Percentiles rank a stretch among this genome's conserved stretches.
These are phyloP conservation scores for Leccinum incarnatum DNA, from an alignment of 768 basidiomycete genomes.

Conservation along the genomic window DNA sequence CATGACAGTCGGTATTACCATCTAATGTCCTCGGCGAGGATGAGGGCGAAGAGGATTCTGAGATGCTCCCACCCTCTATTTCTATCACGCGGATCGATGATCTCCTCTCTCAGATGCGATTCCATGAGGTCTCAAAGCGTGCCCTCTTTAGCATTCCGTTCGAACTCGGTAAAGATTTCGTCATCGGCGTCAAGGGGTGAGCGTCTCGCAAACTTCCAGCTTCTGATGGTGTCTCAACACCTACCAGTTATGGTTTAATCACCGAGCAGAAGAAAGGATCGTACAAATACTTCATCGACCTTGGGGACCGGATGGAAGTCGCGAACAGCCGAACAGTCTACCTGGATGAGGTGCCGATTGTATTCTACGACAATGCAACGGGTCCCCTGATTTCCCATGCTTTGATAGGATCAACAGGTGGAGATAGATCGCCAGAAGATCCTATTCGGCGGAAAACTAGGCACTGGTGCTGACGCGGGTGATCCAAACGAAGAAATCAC, in stretches of 20 bases:
- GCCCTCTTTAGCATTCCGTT: constrained; percentile 81
- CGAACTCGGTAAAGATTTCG: constrained; percentile 67
- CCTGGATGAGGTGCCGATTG: constrained; percentile 57
- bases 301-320: constrained; percentile 74
- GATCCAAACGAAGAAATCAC: constrained; percentile 40
- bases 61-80: constrained; percentile 62
- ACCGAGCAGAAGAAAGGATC: constrained; percentile 83
- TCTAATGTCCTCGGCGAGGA: constrained; percentile 45
- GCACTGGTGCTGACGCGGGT: constrained; percentile 30
- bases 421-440: constrained; percentile 28
- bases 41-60: constrained; percentile 49
- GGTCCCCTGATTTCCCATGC: constrained; percentile 4
- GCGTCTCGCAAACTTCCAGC: constrained; percentile 18
- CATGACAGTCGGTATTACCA: constrained; percentile 54
- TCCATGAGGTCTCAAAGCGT: constrained; percentile 81
- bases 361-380: neutral
- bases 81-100: constrained; percentile 79
- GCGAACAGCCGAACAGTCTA: constrained; percentile 68
- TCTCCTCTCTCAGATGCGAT: constrained; percentile 74
- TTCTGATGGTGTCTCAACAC: constrained; percentile 4
- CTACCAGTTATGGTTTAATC: constrained; percentile 75
- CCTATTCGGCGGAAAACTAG: constrained; percentile 36
- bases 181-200: constrained; percentile 81
- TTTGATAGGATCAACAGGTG: constrained; percentile 26
- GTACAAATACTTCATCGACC: constrained; percentile 81